Conservation (phyloP, 2,329 filamentous ascomycete species). For the Chaetomium globosum region DNA sequence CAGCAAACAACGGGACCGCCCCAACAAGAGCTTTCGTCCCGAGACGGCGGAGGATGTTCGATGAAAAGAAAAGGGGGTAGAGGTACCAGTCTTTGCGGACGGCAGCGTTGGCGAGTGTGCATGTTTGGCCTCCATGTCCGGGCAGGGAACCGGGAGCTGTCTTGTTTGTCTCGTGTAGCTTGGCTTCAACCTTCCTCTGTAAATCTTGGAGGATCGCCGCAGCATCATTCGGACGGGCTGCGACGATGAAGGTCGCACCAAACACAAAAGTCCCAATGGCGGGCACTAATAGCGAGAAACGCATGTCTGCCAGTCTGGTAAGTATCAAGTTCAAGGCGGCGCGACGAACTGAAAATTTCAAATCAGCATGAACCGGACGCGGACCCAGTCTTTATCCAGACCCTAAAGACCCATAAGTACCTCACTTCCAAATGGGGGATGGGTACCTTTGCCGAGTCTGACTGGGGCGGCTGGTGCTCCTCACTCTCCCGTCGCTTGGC, state of each 20-base stretch:
- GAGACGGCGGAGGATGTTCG: not conserved
- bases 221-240: not conserved
- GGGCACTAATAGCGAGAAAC: not conserved
- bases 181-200: not conserved
- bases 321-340: not conserved
- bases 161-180: not conserved
- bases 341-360: not conserved
- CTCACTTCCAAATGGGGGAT: too few relatives aligned
- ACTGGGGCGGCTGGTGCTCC: not conserved
- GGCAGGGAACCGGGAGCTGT: not conserved
- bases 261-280: not conserved
- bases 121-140: not conserved
- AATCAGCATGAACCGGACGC: not conserved
- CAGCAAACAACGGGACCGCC: not conserved
- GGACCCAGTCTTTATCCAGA: too few relatives aligned
- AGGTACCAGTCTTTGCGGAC: slow-evolving; percentile 5
- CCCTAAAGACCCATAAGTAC: too few relatives aligned
- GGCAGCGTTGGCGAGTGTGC: slow-evolving; percentile 5
- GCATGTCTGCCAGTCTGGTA: not conserved
- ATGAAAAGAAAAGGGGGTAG: not conserved
- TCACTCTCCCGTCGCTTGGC: too few relatives aligned
- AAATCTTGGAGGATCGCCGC: not conserved
- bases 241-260: not conserved
- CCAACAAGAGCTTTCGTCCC: not conserved
- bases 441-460: not conserved